Base-by-base conservation (phyloP, 2,329 filamentous ascomycete species). In the Penicillium capsulatum region DNA sequence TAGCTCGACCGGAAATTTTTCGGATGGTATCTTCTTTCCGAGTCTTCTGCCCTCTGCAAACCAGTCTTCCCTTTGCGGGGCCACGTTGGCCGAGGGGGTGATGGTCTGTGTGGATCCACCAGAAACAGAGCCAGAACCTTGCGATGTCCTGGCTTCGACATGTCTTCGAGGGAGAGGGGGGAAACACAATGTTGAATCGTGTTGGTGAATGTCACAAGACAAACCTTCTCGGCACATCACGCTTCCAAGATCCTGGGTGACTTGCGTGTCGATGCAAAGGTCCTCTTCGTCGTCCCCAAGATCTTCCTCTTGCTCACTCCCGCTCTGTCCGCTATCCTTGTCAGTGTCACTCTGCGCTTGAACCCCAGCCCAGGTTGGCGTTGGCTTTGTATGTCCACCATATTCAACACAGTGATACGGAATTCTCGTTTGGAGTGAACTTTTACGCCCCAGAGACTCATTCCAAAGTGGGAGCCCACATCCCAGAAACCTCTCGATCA, bases 401-500 rank as follows among this genome's bases (percentile, higher is more conserved):
- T 48, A 51, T 8, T 40, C 27, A 15, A 50, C 34, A 3, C 7
- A 1, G 2, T 4, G 4, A 13, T 57, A 53, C 2, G 20, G 3
- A 20, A 50, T 56, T 15, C 51, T 39, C 7, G 7, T 11, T 24
- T 1, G n/a, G 2, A 2, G 14, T 4, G 5, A 53, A 34, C 3
- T 19, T 10, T 27, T 39, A 11, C 3, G 22, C 33, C 47, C 4
- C 19, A 64, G 38, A 3, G 40, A 55, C 20, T 57, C 42, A 32
- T 76, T 66, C 72, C 72, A 77, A 0, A 72, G 62, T 0, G 72
- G 70, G 0, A 78, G 54, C 0, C 67, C 48, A 14, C 57, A 57
- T 11, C 60, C 13, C 17, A 72, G 53, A 5, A 71, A 40, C 5
- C 55, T 47, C 37, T 69, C 64, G n/a, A 72, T 55, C 6, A 59